Base-by-base conservation (phyloP, 2,329 filamentous ascomycete species). In the Periglandula ipomoeae region DNA sequence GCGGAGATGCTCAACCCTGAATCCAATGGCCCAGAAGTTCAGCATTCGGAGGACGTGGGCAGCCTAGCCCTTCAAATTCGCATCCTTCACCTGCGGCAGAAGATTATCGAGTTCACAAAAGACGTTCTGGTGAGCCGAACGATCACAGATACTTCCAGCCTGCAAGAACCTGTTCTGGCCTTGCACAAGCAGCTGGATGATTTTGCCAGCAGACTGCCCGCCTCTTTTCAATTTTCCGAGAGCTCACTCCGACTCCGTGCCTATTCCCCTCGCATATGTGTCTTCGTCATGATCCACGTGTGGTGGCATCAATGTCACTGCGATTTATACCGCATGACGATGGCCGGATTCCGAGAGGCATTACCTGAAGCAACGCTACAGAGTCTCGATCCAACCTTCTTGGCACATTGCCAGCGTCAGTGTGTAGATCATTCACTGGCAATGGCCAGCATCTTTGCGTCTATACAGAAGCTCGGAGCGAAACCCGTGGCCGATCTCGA, bases 281-380 rank as follows among this genome's bases (percentile, higher is more conserved):
- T 77, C 38, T 80, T 76, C 50, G 65, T 79, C 56, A 79, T 79
- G 75, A 79, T 79, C 9, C 76, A 80, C 53, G 67, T 80, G 8
- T 77, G 73, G 74, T 79, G 75, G 75, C 68, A 74, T 24, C 76
- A 79, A 52, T 80, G 76, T 50, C 71, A 79, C 54, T 75, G 75
- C 53, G 76, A 80, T 55, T 64, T 80, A 3, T 79, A 78, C 53
- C 73, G 76, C 1, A 65, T 79, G 6, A 74, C 71, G 2, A 65
- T 80, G 7, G 66, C 67, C 0, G 75, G 75, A 0, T 66, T 79
- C 30, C 70, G 73, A 19, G 76, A 79, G 34, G 72, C 75, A 0
- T 61, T 79, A 0, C 68, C 75, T 2, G 65, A 65, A 6, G 58
- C 65, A 0, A 64, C 65, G 11, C 61, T 78, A 9, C 67, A 66